Base-by-base conservation (phyloP, 352 stramenopile species). In the Pythium coloratum region DNA sequence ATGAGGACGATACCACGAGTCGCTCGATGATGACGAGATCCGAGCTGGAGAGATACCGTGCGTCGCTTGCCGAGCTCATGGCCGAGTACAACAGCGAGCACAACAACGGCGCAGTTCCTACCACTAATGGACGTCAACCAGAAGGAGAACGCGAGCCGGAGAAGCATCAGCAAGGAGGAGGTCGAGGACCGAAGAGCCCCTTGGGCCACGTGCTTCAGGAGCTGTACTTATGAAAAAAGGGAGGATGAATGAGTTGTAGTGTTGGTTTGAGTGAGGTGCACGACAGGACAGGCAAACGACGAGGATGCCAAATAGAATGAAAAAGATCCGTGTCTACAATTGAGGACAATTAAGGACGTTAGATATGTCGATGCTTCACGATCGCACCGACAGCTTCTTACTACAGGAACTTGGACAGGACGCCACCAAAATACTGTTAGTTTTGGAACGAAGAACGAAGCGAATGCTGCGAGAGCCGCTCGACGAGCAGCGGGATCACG, bases 61-160 rank as follows among this genome's bases (percentile, higher is more conserved):
- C 83, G 32, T 89, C 81, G 36, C 67, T 87, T 2, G 78, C 78
- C 1, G 78, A 90, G 58, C 73, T 92, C 42, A 78, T 92, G 69
- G 87, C 84, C 0, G 80, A 89, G 62, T 88, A 90, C 59, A 66
- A 66, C 32, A 18, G 62, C 13, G 59, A 71, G 6, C 69, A 67
- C 58, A 49, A 65, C 36, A 13, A 24, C 10, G 40, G 40, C 10
- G 1, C 26, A 3, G 44, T 18, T 33, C 24, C 42, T 32, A 24
- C 36, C 36, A 28, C 38, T 0, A 24, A 9, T 13, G 20, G 46
- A 26, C n/a, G 40, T 9, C 69, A 76, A 42, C 60, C 69, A 12
- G 60, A 76, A 26, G 44, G 50, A 2, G 69, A 76, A 28, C 36
- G 44, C 9, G 63, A 62, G 18, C 44, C 62, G 12, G 53, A 74